Conservation (phyloP, 495 filamentous ascomycete species). For the Aspergillus wentii region DNA sequence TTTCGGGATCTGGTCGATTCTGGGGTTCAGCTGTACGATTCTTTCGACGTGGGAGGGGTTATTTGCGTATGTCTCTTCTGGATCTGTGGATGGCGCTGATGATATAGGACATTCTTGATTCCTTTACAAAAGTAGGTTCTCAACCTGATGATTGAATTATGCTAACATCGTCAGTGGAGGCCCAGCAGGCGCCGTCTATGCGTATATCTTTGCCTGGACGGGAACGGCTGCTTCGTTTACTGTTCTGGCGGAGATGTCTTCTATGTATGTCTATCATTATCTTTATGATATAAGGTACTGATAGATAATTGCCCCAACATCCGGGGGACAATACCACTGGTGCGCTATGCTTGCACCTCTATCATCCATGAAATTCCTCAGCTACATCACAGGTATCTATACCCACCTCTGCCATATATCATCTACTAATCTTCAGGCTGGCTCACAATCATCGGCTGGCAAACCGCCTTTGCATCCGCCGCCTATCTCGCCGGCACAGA, state of each 20-base stretch:
- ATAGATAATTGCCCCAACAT: conserved; percentile 5
- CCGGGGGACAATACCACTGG: conserved; percentile 45
- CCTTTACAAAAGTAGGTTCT: too few species aligned
- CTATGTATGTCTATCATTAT: conserved; percentile 30
- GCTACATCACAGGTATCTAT: conserved; percentile 35
- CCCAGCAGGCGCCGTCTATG: conserved; percentile 45
- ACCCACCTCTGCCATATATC: too few species aligned
- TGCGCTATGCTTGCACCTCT: conserved; percentile 34
- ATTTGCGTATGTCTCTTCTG: too few species aligned
- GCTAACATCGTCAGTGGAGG: too few species aligned
- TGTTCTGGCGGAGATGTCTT: conserved; percentile 42
- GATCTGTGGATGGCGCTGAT: too few species aligned
- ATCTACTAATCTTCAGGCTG: conserved; percentile 20
- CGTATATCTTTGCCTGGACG: conserved; percentile 45
- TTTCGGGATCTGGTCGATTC: too few species aligned
- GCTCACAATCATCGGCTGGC: conserved; percentile 27
- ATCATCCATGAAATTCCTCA: conserved; percentile 30
- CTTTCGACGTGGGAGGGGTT: too few species aligned
- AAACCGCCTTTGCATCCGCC: conserved; percentile 34
- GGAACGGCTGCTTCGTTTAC: conserved; percentile 35
- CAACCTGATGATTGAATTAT: too few species aligned
- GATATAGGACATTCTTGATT: too few species aligned
- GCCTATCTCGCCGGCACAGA: conserved; percentile 17
- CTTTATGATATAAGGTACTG: too few species aligned
- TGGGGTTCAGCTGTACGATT: too few species aligned